phyloP scores from a whole-genome alignment of 352 stramenopile genomes.

The Phytopythium sindhum region DNA sequence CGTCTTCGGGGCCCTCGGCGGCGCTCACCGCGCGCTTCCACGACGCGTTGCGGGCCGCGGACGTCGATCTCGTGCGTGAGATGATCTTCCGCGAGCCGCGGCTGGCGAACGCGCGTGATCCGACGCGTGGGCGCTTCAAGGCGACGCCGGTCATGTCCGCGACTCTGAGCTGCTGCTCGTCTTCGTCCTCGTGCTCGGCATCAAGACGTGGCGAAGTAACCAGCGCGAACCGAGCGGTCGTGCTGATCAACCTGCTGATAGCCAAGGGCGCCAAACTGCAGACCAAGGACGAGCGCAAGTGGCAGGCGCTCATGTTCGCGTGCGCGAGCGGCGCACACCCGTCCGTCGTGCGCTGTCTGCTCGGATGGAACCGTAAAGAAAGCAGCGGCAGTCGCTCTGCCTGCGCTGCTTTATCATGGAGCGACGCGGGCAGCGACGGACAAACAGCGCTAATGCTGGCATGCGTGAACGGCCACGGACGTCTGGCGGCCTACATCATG shows the following conservation, averaged over 20 bases:
- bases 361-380: conserved; percentile 10
- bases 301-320: conserved; percentile 17
- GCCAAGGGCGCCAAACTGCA: conserved; percentile 22
- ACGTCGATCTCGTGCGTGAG: conserved; percentile 15
- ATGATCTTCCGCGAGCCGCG: conserved; percentile 15
- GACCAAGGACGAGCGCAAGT: conserved; percentile 21
- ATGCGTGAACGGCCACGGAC: conserved; percentile 18
- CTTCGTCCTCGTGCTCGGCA: not conserved
- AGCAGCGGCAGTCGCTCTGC: not conserved
- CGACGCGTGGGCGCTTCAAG: conserved; percentile 5
- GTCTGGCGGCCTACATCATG: conserved; percentile 19
- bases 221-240: not conserved
- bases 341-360: conserved; percentile 15
- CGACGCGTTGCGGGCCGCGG: conserved; percentile 10
- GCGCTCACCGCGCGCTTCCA: conserved; percentile 20
- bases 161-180: not conserved
- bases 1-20: not conserved
- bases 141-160: conserved; percentile 24
- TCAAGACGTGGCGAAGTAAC: not conserved
- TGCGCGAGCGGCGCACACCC: conserved; percentile 13
- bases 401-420: conserved; percentile 11
- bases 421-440: conserved; percentile 15
- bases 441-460: conserved; percentile 19
- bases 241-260: conserved; percentile 16
- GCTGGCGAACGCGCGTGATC: conserved; percentile 17